Percentiles rank a stretch among this genome's conserved stretches.
These are phyloP conservation scores for Phytopythium litorale DNA, from an alignment of 352 stramenopile species.

Conservation along the genomic window DNA sequence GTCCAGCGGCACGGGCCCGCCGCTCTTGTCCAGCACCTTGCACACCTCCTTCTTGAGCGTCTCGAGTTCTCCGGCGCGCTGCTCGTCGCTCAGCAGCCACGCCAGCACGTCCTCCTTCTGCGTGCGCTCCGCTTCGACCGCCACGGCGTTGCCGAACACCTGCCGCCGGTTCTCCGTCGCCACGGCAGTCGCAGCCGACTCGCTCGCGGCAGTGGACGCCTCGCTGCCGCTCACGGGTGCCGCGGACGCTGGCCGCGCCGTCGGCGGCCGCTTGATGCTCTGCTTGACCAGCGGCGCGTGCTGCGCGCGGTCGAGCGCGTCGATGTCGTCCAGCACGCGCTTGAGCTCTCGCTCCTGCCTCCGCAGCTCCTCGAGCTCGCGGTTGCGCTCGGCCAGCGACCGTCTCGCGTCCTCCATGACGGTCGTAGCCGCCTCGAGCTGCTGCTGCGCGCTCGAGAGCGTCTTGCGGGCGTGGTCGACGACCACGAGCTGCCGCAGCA, in stretches of 20 bases:
- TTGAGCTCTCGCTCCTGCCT: slow-evolving; percentile 27
- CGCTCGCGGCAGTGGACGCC: not conserved
- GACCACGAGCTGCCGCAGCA: slow-evolving; percentile 49
- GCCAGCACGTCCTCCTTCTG: slow-evolving; percentile 50
- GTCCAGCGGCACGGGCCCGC: slow-evolving; percentile 32
- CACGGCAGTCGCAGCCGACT: slow-evolving; percentile 1
- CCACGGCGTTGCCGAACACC: slow-evolving; percentile 31
- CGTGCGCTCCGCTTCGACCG: slow-evolving; percentile 19
- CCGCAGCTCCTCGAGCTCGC: slow-evolving; percentile 10
- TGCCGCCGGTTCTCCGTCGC: slow-evolving; percentile 25
- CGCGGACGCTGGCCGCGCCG: slow-evolving; percentile 4
- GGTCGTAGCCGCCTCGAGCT: slow-evolving; percentile 12
- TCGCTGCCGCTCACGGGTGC: not conserved
- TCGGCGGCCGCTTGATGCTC: slow-evolving; percentile 44
- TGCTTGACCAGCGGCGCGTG: slow-evolving; percentile 50
- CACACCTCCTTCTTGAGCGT: slow-evolving; percentile 66
- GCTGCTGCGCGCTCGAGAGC: slow-evolving; percentile 9
- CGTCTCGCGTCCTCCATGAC: slow-evolving; percentile 14
- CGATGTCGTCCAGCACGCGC: slow-evolving; percentile 58
- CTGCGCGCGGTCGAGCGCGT: slow-evolving; percentile 57
- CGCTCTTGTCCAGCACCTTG: slow-evolving; percentile 66
- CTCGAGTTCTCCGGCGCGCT: slow-evolving; percentile 46
- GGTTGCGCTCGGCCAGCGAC: slow-evolving; percentile 1
- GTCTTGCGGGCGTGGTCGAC: slow-evolving; percentile 42
- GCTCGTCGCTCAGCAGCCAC: slow-evolving; percentile 35